Percentiles rank a stretch among this genome's conserved stretches.
Evolutionary conservation across 371 early-diverging fungal species (phyloP).

Genomic region (Actinomortierella wolfii): DNA sequence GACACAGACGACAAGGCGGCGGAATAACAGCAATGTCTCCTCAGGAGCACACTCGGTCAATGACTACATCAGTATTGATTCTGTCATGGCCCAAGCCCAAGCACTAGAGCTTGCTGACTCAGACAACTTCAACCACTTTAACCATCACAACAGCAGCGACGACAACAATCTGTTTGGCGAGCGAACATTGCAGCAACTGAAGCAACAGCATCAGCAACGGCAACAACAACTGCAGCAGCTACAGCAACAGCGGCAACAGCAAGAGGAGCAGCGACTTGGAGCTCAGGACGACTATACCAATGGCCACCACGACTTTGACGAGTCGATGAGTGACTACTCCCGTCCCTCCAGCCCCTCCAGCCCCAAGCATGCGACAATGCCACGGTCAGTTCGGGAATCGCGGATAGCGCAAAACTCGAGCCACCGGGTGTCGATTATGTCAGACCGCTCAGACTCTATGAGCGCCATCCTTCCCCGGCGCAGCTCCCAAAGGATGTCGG

Average conservation of each 20-base stretch:
- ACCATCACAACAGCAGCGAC: not conserved
- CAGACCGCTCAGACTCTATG: constrained; percentile 30
- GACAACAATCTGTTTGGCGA: not conserved
- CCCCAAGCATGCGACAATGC: constrained; percentile 25
- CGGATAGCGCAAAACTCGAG: constrained; percentile 17
- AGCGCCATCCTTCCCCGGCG: constrained; percentile 30
- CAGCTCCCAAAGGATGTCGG: constrained; percentile 33
- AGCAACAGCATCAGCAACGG: constrained; percentile 4
- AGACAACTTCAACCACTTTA: not conserved
- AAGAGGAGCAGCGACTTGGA: too few relatives aligned
- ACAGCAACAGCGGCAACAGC: constrained; percentile 3
- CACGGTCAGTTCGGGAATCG: constrained; percentile 34
- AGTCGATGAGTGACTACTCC: constrained; percentile 28
- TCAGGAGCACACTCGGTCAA: constrained; percentile 7
- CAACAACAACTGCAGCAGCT: constrained; percentile 7
- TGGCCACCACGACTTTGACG: not conserved
- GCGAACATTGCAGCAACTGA: not conserved
- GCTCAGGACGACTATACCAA: not conserved
- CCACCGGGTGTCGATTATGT: constrained; percentile 23
- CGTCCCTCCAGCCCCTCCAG: constrained; percentile 13
- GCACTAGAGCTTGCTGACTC: constrained; percentile 10
- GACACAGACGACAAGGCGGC: constrained; percentile 2
- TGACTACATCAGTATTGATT: constrained; percentile 39
- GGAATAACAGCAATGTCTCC: constrained; percentile 15
- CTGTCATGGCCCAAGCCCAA: constrained; percentile 43